phyloP scores from a whole-genome alignment of 441 rosid genomes.

The Aleurites moluccanus region DNA sequence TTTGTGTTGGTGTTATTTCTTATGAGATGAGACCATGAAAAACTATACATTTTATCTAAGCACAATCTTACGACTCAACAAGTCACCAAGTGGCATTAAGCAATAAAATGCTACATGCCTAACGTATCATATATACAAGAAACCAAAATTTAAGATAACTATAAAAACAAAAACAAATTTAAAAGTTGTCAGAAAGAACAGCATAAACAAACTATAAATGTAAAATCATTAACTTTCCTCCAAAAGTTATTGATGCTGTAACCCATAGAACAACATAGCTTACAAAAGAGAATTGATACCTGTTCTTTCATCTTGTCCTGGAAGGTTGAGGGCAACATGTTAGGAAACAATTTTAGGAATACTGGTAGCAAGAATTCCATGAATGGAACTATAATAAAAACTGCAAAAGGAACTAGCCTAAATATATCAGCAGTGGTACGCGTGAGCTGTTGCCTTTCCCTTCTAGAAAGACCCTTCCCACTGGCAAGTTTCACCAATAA shows the following conservation, averaged over 20 bases:
- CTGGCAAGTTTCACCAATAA: conserved; percentile 75
- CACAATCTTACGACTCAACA: not conserved
- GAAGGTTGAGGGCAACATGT: conserved; percentile 97
- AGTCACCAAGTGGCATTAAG: not conserved
- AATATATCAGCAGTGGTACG: conserved; percentile 91
- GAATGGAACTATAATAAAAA: conserved; percentile 82
- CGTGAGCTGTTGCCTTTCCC: conserved; percentile 89
- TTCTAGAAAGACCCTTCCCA: conserved; percentile 85
- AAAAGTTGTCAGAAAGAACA: not conserved
- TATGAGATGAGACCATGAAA: not conserved
- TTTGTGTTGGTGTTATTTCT: not conserved
- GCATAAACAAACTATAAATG: not conserved
- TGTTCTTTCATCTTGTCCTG: conserved; percentile 99
- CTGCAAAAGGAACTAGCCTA: conserved; percentile 92
- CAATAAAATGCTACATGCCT: not conserved
- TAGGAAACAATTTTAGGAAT: conserved; percentile 83
- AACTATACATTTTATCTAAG: not conserved
- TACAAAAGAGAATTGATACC: conserved; percentile 44
- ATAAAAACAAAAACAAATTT: not conserved
- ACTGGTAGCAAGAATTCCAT: conserved; percentile 91
- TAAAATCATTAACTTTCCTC: not conserved
- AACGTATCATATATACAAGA: not conserved
- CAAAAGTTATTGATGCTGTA: not conserved
- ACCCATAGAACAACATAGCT: conserved; percentile 1
- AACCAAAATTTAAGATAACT: not conserved